Evolutionary conservation across 495 filamentous ascomycete genomes (phyloP), one percentile per base, ranked within the genome.

Genomic region (Aspergillus ostianus): DNA sequence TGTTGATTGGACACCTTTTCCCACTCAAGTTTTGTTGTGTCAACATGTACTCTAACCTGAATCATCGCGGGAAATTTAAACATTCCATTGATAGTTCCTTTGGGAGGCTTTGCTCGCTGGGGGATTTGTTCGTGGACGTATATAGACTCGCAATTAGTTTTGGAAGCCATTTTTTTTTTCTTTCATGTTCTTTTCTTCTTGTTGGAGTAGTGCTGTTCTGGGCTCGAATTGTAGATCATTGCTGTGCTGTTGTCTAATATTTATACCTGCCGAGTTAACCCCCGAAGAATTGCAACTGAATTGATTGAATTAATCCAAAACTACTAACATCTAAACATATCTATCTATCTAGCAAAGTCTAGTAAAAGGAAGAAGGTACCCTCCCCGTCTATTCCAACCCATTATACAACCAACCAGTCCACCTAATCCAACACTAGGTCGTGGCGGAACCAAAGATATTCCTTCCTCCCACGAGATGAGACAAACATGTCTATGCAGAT

Each of bases 11-110:
- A 60, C 47, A n/a, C n/a, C n/a, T 67, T 58, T 69, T 61, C 12
- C 13, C 36, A 6, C 36, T 17, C 55, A 72, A 68, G 57, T 67
- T 68, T 67, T 78, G 67, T 74, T 71, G 68, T 70, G 70, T 76
- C 71, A 75, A 70, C 65, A 70, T 78, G 74, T 78, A 78, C 68
- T 77, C 67, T 78, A 78, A 78, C 70, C 67, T 70, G 70, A 41
- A 66, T 70, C 64, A 64, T 67, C 51, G 66, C 70, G 69, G 67
- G 68, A 66, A 68, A 62, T 8, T 69, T 63, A 71, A 67, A 65
- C 57, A 63, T 64, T 55, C 57, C 62, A 62, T 57, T 36, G 60
- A 59, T 53, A 41, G 55, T 29, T 47, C 59, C 55, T 55, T 55
- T 27, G 58, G 56, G 63, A 64, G 64, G 63, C 3, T 12, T 41